Evolutionary conservation across 2,329 filamentous ascomycete species (phyloP).

Genomic region (Chaetomiaceae sp.): DNA sequence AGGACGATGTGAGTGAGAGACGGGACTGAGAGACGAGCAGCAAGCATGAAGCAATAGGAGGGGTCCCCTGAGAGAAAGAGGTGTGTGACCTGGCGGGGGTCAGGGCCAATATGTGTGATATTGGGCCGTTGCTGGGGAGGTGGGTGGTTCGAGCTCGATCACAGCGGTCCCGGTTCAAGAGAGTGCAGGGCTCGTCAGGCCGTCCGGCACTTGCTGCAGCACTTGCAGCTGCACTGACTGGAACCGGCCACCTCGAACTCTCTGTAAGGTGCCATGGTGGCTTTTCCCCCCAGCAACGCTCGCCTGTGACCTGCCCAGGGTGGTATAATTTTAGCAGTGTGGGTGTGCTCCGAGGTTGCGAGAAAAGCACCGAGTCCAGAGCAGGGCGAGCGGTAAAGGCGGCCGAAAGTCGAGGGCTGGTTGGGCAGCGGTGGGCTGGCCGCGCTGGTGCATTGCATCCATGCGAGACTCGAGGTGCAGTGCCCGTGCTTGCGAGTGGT

Average conservation of each 20-base stretch:
- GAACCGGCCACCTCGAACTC: constrained; percentile 7
- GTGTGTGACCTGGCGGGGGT: constrained; percentile 15
- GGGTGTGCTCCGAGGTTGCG: constrained; percentile 13
- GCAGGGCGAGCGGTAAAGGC: constrained; percentile 27
- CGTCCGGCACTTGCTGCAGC: constrained; percentile 13
- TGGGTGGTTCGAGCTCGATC: not conserved
- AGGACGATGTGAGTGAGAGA: not conserved
- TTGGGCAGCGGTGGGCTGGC: constrained; percentile 28
- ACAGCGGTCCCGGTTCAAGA: not conserved
- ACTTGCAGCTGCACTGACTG: constrained; percentile 1
- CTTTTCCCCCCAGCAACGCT: not conserved
- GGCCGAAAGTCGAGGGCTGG: constrained; percentile 30
- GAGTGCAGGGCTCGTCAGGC: not conserved
- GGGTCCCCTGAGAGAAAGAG: constrained; percentile 14
- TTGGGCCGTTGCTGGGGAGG: constrained; percentile 11
- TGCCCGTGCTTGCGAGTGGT: not conserved
- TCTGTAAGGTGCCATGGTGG: constrained; percentile 15
- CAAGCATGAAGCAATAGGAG: constrained; percentile 1
- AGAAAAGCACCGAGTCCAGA: constrained; percentile 13
- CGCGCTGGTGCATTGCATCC: constrained; percentile 20
- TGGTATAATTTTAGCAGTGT: constrained; percentile 30
- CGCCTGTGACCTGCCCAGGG: constrained; percentile 14
- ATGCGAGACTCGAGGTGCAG: constrained; percentile 12
- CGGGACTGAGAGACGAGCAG: constrained; percentile 2
- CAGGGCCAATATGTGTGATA: constrained; percentile 24